Evolutionary conservation across 257 asterid species (phyloP).

Genomic region (Fraxinus anomala): DNA sequence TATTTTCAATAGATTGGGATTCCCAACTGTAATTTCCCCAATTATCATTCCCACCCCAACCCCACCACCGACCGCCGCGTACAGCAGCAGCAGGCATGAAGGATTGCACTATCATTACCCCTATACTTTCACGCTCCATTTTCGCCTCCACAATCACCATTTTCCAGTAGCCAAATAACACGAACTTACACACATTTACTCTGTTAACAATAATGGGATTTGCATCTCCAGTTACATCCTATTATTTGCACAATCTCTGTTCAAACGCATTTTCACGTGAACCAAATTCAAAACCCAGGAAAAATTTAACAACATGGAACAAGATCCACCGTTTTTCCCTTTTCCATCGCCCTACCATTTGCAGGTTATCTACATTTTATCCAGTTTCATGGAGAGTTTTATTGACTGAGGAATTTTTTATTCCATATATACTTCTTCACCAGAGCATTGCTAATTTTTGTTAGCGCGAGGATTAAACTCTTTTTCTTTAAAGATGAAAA

Average conservation of each 20-base stretch:
- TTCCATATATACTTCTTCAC: background rate
- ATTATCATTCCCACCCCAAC: background rate
- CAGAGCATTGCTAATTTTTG: background rate
- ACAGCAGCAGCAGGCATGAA: background rate
- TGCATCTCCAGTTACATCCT: constrained; percentile 44
- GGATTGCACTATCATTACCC: background rate
- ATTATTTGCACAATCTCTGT: constrained; percentile 31
- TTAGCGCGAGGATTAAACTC: background rate
- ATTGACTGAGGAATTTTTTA: constrained; percentile 12
- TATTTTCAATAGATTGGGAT: background rate
- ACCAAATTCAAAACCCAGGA: constrained; percentile 26
- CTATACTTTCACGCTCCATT: background rate
- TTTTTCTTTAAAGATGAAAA: background rate
- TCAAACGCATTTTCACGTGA: constrained; percentile 9
- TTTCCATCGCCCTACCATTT: constrained; percentile 42
- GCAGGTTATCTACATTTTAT: constrained; percentile 35
- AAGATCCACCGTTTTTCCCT: constrained; percentile 51
- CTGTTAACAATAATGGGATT: constrained; percentile 44
- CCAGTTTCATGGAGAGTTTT: background rate
- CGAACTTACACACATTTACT: background rate
- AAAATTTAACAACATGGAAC: constrained; percentile 19
- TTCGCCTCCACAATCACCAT: background rate
- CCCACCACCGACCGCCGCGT: background rate
- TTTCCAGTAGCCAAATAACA: background rate
- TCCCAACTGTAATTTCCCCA: background rate